Evolutionary conservation across 768 basidiomycete genomes (phyloP).

Genomic region (Postia placenta): DNA sequence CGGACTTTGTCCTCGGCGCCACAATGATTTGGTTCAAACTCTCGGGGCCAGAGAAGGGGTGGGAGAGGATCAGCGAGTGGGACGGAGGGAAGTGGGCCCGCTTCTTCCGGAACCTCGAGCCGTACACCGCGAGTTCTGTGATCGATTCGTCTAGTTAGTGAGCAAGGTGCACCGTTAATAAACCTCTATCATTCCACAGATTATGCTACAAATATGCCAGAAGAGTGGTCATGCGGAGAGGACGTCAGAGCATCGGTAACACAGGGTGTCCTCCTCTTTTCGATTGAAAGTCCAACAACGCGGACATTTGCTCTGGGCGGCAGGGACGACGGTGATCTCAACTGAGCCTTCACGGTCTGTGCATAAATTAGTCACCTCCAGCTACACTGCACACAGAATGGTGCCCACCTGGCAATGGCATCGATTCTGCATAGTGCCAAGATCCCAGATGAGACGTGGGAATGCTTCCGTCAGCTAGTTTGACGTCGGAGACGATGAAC

Average conservation of each 20-base stretch:
- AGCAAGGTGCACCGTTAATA: too few relatives aligned
- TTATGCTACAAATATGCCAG: too few relatives aligned
- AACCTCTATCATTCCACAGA: too few relatives aligned
- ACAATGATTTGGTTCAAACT: background rate
- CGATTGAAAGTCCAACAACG: conserved; percentile 85
- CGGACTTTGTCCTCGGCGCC: background rate
- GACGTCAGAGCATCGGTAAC: conserved; percentile 51
- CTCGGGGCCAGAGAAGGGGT: background rate
- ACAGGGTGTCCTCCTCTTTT: conserved; percentile 44
- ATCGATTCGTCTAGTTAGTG: too few relatives aligned
- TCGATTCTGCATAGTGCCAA: conserved; percentile 45
- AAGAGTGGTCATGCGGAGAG: conserved; percentile 2
- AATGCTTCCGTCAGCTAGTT: conserved; percentile 40
- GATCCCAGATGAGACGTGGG: conserved; percentile 26
- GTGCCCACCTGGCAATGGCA: conserved; percentile 41
- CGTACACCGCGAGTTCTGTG: background rate
- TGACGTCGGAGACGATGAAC: conserved; percentile 76
- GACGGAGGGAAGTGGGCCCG: background rate
- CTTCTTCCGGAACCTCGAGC: background rate
- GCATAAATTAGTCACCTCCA: conserved; percentile 22
- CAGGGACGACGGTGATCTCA: conserved; percentile 54
- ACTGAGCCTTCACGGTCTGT: conserved; percentile 24
- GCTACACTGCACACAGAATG: background rate
- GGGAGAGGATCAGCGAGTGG: background rate
- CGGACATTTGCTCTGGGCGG: conserved; percentile 68